Evolutionary conservation across 2,329 filamentous ascomycete genomes (phyloP), one percentile per base, ranked within the genome.

Genomic region (Chrysosporium queenslandicum): DNA sequence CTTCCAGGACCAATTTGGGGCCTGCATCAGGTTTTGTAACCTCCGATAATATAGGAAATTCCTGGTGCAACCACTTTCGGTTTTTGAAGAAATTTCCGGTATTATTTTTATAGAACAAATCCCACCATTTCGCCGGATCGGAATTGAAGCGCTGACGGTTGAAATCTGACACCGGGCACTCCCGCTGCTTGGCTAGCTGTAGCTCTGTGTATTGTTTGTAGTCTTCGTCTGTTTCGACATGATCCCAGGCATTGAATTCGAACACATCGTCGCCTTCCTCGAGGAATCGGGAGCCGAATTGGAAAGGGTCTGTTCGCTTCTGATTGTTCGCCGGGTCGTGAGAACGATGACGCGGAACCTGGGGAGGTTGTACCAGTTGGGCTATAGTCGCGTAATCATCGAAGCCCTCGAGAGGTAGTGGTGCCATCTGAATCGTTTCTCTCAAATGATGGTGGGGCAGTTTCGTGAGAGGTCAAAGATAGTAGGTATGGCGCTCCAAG

Each of bases 191-290:
- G 43, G 80, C 79, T 65, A 86, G 91, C 72, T 97, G 92, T 64
- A 82, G 72, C 69, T 90, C 82, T 55, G 89, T 84, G 69, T 92
- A 95, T 64, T 86, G 81, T 64, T 85, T 83, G 76, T 95, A 97
- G 37, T 83, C 78, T 61, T 87, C 82, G 72, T 97, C 91, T 66
- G 89, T 89, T 70, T 91, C 85, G 66, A 97, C 92, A 67, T 98
- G 91, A 68, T 98, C 92, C 92, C 92, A 98, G 34, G 92, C 92
- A 69, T 98, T 98, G 80, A 92, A 95, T 68, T 94, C 86, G 72
- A 91, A 98, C 63, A 94, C 87, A 66, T 97, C 79, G 72, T 95
- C 90, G 64, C 82, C 81, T 67, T 91, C 78, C 62, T 86, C 82
- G 48, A 98, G 80, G 63, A 80, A 86, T 55, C 91, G 87, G 45